These are phyloP conservation scores for Brettanomyces custersianus DNA, from an alignment of 805 yeast species.

Conservation along the genomic window DNA sequence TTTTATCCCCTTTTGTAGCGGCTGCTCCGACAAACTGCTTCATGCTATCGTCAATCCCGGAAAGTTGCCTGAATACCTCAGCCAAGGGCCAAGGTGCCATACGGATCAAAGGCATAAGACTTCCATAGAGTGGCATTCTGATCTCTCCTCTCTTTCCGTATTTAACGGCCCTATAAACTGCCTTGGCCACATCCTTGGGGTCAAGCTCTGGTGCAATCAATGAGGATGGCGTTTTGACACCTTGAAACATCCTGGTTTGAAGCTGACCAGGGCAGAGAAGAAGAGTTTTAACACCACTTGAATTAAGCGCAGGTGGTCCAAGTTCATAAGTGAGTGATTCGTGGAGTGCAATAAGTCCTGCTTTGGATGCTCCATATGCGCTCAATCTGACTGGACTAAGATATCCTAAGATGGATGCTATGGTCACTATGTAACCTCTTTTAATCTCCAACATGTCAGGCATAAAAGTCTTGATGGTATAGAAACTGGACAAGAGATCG, in stretches of 20 bases:
- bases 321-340: slow-evolving; percentile 70
- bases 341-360: slow-evolving; percentile 78
- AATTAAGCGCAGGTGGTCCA: slow-evolving; percentile 38
- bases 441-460: slow-evolving; percentile 56
- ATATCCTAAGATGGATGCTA: slow-evolving; percentile 80
- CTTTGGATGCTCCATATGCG: slow-evolving; percentile 85
- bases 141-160: slow-evolving; percentile 62
- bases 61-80: slow-evolving; percentile 40
- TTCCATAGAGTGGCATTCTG: slow-evolving; percentile 68
- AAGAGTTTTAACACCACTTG: slow-evolving; percentile 56
- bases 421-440: slow-evolving; percentile 71
- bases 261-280: slow-evolving; percentile 86
- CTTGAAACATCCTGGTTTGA: slow-evolving; percentile 63
- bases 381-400: slow-evolving; percentile 73
- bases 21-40: slow-evolving; percentile 20
- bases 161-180: slow-evolving; percentile 46
- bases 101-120: slow-evolving; percentile 62
- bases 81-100: slow-evolving; percentile 65
- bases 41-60: slow-evolving; percentile 59
- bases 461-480: slow-evolving; percentile 58
- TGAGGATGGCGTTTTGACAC: slow-evolving; percentile 64
- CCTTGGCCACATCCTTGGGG: slow-evolving; percentile 54
- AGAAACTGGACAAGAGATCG: slow-evolving; percentile 63
- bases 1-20: not conserved
- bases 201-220: slow-evolving; percentile 77